Evolutionary conservation across 1,284 basidiomycete genomes (phyloP).

Genomic region (Microbotryum violaceum): DNA sequence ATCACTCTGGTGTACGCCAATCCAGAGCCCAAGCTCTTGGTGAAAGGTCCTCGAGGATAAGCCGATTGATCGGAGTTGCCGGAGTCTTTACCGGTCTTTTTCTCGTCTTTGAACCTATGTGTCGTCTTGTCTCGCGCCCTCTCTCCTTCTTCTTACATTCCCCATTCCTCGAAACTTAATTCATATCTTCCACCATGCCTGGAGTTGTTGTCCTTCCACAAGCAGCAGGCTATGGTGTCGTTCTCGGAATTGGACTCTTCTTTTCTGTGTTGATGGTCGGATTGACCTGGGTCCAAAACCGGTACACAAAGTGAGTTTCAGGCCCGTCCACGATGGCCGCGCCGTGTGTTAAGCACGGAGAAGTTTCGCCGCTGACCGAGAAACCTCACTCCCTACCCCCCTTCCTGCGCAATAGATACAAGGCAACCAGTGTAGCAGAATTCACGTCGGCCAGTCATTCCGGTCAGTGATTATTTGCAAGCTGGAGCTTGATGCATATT

Average conservation of each 20-base stretch:
- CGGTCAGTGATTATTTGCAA: slow-evolving; percentile 5
- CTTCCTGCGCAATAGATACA: slow-evolving; percentile 22
- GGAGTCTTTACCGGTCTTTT: too few relatives aligned
- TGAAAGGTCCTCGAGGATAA: too few relatives aligned
- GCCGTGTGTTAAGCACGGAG: slow-evolving; percentile 19
- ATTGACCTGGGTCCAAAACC: slow-evolving; percentile 59
- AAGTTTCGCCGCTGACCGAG: slow-evolving; percentile 39
- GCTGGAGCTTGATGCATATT: too few relatives aligned
- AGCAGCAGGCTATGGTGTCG: slow-evolving; percentile 74
- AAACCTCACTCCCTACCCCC: slow-evolving; percentile 12
- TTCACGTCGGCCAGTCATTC: slow-evolving; percentile 59
- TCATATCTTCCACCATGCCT: background rate
- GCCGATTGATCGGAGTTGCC: too few relatives aligned
- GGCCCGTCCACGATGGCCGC: background rate
- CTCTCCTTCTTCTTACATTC: too few relatives aligned
- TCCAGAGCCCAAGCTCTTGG: too few relatives aligned
- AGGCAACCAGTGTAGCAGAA: slow-evolving; percentile 52
- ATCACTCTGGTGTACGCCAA: too few relatives aligned
- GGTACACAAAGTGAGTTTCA: slow-evolving; percentile 51
- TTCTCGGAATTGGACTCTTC: slow-evolving; percentile 66
- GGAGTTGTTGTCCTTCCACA: slow-evolving; percentile 37
- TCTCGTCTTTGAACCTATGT: too few relatives aligned
- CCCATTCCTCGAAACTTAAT: too few relatives aligned
- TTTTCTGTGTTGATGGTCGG: slow-evolving; percentile 70
- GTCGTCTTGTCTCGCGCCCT: too few relatives aligned